A percentile compares a stretch with the other conserved stretches of the same genome.
Evolutionary conservation across 78 protist genomes (phyloP).

Genomic region (Polysphondylium violaceum): DNA sequence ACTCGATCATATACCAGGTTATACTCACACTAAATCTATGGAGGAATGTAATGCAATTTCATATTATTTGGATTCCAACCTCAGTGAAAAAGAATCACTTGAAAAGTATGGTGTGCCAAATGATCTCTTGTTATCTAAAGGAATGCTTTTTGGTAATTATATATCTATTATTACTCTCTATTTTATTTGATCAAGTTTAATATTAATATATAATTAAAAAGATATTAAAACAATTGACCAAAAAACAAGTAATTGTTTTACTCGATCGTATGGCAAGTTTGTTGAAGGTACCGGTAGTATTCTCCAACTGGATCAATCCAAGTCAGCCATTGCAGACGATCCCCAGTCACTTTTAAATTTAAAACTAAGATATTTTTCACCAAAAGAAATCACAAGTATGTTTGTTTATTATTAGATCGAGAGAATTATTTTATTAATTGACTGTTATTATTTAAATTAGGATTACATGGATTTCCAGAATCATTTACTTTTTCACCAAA

Average conservation of each 20-base stretch:
- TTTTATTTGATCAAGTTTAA: too few species aligned
- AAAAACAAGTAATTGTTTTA: conserved; percentile 73
- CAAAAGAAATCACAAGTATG: conserved; percentile 74
- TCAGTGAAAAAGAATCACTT: conserved; percentile 6
- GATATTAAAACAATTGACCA: conserved; percentile 44
- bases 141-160: conserved; percentile 49
- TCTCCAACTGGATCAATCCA: conserved; percentile 19
- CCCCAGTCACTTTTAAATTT: conserved; percentile 38
- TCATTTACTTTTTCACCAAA: conserved; percentile 33
- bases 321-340: conserved; percentile 6
- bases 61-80: conserved; percentile 10
- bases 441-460: not conserved
- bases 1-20: not conserved
- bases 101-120: conserved; percentile 28
- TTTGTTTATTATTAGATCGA: not conserved
- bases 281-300: conserved; percentile 85
- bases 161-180: not conserved
- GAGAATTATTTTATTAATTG: too few species aligned
- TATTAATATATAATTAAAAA: too few species aligned
- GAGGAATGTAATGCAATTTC: not conserved
- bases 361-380: conserved; percentile 46
- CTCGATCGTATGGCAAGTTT: conserved; percentile 64
- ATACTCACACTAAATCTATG: not conserved
- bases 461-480: conserved; percentile 69
- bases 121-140: conserved; percentile 14